phyloP scores from a whole-genome alignment of 176 grass and related monocot species.

The Eleusine indica region DNA sequence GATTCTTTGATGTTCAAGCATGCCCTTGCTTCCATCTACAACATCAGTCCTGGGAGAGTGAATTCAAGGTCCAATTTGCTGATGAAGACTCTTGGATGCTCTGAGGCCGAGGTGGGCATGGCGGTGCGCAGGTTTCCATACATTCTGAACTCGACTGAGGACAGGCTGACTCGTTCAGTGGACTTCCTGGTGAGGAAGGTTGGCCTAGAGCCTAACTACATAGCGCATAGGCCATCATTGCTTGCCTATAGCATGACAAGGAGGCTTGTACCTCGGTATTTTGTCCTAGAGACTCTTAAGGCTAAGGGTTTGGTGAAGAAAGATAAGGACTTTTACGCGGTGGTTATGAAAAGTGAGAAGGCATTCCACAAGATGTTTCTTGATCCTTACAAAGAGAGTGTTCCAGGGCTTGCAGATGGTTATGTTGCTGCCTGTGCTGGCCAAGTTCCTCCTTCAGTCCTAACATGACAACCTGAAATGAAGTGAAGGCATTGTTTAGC shows the following conservation, averaged over 20 bases:
- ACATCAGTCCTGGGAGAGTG: background rate
- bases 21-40: background rate
- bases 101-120: conserved; percentile 22
- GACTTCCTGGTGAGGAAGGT: conserved; percentile 45
- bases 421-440: conserved; percentile 35
- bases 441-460: background rate
- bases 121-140: conserved; percentile 21
- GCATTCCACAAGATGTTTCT: conserved; percentile 35
- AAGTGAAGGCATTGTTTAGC: background rate
- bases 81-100: conserved; percentile 49
- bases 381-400: conserved; percentile 1
- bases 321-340: background rate
- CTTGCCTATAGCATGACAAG: conserved; percentile 35
- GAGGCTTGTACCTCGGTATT: conserved; percentile 40
- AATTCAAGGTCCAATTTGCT: conserved; percentile 3
- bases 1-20: background rate
- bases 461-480: background rate
- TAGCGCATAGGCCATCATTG: conserved; percentile 17
- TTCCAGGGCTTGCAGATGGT: conserved; percentile 23
- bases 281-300: conserved; percentile 45
- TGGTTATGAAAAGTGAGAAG: fast-evolving
- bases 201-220: conserved; percentile 16
- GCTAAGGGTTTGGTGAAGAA: conserved; percentile 42
- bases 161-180: conserved; percentile 14
- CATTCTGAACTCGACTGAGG: background rate